Evolutionary conservation across 2,329 filamentous ascomycete genomes (phyloP), one percentile per base, ranked within the genome.

Genomic region (Macrophomina phaseolina): DNA sequence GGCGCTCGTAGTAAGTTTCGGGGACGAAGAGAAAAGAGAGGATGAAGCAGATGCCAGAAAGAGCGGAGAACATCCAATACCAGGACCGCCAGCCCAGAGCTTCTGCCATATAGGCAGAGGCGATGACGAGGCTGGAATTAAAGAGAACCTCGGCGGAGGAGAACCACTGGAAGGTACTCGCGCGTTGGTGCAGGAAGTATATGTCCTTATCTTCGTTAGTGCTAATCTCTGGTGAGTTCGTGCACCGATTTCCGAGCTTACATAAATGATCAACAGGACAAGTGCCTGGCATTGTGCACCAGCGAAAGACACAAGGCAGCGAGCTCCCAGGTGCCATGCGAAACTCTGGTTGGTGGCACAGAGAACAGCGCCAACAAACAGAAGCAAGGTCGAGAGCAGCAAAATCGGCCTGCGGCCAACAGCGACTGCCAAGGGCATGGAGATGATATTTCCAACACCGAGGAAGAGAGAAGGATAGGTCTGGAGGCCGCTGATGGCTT

Each of bases 401-500:
- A 66, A 71, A 1, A 73, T 71, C 18, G 72, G 70, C 9, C 71
- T 65, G 30, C 71, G 66, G 3, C 72, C 71, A n/a, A 73, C 68
- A 30, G 71, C 67, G 7, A 73, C 53, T 42, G 72, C 70, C 7
- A 73, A 56, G 14, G 72, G 72, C 58, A 70, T 73, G 49, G 68
- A 67, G 14, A 71, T 38, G 5, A 73, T 64, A 61, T 70, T 70
- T 2, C 71, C 72, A 9, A 73, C 67, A 1, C 71, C 72, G 69
- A 73, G 71, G 65, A 73, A 73, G 67, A 73, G 69, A 0, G 72
- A 70, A 3, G 72, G 72, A 30, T 72, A 72, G 8, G 72, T 73
- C 72, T 72, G 72, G 7, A 73, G 69, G 23, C 66, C 66, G 7
- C 53, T 66, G 14, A 67, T 66, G 30, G 64, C 63, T 42, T 58